phyloP scores from a whole-genome alignment of 148 eudicot genomes.

The Silene uniflora region DNA sequence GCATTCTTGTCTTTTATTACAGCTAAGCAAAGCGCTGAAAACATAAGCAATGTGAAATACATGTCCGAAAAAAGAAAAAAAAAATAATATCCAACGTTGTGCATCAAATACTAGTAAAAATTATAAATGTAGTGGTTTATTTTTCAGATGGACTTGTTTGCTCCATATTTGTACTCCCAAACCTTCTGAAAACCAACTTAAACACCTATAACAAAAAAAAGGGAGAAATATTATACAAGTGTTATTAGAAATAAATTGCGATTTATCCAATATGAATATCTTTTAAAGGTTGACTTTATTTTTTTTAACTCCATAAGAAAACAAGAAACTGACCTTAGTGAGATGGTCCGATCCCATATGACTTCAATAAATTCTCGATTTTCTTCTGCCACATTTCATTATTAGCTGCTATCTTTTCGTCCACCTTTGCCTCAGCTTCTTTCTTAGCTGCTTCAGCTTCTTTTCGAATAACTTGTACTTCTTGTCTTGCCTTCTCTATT shows the following conservation, averaged over 20 bases:
- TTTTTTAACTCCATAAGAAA: background rate
- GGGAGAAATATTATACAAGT: background rate
- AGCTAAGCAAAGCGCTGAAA: background rate
- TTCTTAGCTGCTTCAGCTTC: background rate
- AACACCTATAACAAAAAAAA: background rate
- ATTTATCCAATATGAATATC: background rate
- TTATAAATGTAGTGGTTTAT: background rate
- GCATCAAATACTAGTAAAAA: background rate
- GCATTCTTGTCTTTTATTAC: background rate
- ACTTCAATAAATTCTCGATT: background rate
- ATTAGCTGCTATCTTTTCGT: conserved; percentile 6
- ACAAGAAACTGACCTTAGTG: background rate
- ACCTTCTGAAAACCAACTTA: no score
- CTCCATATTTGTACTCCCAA: background rate
- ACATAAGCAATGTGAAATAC: background rate
- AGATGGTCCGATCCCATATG: conserved; percentile 21
- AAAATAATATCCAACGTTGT: no score
- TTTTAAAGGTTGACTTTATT: background rate
- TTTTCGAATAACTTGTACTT: background rate
- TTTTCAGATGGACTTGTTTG: background rate
- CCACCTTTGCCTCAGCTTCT: background rate
- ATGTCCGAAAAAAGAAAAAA: background rate
- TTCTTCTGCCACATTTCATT: conserved; percentile 10
- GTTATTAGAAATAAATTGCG: background rate
- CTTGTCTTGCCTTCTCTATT: background rate